Evolutionary conservation across 768 basidiomycete species (phyloP), one percentile per base, ranked within the genome.

Genomic region (Lyophyllum semitale): DNA sequence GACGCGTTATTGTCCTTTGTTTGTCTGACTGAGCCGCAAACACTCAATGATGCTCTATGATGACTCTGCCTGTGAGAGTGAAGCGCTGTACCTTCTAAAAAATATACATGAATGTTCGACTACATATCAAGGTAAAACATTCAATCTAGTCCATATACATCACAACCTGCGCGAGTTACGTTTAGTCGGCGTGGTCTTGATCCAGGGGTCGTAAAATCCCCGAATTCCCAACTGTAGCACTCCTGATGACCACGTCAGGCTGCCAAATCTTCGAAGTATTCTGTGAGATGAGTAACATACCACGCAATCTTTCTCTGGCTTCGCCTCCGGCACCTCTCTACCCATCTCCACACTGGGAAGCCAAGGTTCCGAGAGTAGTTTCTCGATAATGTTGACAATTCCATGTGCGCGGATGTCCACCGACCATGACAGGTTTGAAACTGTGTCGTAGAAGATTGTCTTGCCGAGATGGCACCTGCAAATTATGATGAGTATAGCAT

Each of bases 391-490:
- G 47, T 75, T 84, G 25, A 85, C 84, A 60, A 97, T 95, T 4
- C 84, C 78, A 61, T 97, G 95, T 2, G 77, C 89, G 23, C 91
- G 83, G 40, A 97, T 68, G 66, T 94, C 85, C 25, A 93, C 93
- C 1, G 83, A 58, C 96, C 96, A 99, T 3, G 87, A 85, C 3
- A 88, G 76, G 62, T 92, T 85, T 2, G 85, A 83, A 18, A 98
- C 93, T 0, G 95, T 96, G 67, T 99, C 96, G 70, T 95, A 98
- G 41, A 95, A 68, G 59, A 97, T 91, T 2, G 87, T 82, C 66
- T 82, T 81, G 11, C 96, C 96, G 1, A 91, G 80, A 68, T 96
- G 96, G 66, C 96, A 97, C 50, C 86, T 88, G 35, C 7, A 35
- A 26, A 29, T n/a, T 8, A 29, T 7, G 2, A 18, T 38, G n/a